Conservation (phyloP, 78 protist species). For the Dictyostelium citrinum region DNA sequence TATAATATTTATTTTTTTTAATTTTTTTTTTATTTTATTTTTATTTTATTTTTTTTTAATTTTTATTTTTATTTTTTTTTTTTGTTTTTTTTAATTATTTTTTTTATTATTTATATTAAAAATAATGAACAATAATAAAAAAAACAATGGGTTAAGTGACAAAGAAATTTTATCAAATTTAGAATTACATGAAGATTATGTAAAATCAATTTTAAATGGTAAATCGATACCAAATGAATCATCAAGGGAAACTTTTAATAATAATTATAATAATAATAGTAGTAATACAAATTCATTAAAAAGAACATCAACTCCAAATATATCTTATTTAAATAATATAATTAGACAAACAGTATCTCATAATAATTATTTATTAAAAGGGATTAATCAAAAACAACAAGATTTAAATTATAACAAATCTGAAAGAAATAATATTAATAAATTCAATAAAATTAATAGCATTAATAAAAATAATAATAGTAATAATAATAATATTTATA, state of each 20-base stretch:
- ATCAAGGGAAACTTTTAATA: background rate
- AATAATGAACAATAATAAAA: background rate
- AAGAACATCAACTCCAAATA: constrained; percentile 32
- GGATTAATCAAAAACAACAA: background rate
- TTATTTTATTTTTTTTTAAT: background rate
- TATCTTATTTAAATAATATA: constrained; percentile 47
- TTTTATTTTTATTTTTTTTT: background rate
- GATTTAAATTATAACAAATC: background rate
- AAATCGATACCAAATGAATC: background rate
- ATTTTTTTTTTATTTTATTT: background rate
- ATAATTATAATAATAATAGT: background rate
- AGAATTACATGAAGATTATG: constrained; percentile 45
- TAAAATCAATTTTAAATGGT: constrained; percentile 12
- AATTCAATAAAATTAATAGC: background rate
- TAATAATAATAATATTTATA: background rate
- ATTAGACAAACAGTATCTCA: constrained; percentile 19
- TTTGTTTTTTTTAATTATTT: background rate
- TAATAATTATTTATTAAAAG: background rate
- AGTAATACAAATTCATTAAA: background rate
- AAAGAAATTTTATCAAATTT: constrained; percentile 34
- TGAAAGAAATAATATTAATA: background rate
- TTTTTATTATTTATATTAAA: background rate
- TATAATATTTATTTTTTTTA: background rate
- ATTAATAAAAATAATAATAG: background rate
- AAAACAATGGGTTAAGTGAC: constrained; percentile 15